Evolutionary conservation across 495 filamentous ascomycete genomes (phyloP).

Genomic region (Aspergillus nanangensis): DNA sequence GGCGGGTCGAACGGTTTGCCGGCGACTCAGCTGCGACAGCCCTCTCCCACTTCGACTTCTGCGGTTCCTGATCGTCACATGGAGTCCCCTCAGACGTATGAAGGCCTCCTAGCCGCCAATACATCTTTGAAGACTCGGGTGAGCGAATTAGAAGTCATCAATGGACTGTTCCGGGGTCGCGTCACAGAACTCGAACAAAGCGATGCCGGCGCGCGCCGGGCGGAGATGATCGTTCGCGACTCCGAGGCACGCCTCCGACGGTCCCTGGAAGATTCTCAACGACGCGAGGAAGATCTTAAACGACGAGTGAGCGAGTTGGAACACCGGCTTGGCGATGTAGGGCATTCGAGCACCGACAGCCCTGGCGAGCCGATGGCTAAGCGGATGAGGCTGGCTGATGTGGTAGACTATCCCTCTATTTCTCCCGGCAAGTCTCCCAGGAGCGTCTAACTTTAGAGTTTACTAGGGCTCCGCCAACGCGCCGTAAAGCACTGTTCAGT

Average conservation of each 20-base stretch:
- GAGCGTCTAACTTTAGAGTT: constrained; percentile 21
- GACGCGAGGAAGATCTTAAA: constrained; percentile 79
- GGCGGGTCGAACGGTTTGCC: constrained; percentile 54
- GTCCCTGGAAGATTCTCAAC: constrained; percentile 69
- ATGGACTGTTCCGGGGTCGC: constrained; percentile 85
- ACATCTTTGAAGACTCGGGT: constrained; percentile 84
- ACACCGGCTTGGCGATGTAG: constrained; percentile 46
- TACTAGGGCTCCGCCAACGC: too few species aligned
- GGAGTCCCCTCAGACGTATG: constrained; percentile 75
- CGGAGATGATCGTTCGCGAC: constrained; percentile 52
- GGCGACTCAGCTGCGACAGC: constrained; percentile 50
- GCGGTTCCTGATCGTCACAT: constrained; percentile 71
- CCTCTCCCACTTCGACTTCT: constrained; percentile 64
- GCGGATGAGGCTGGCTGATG: constrained; percentile 38
- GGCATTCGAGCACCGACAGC: constrained; percentile 18
- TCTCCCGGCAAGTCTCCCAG: constrained; percentile 35
- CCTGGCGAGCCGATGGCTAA: constrained; percentile 43
- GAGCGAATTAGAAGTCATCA: constrained; percentile 91
- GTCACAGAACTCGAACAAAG: constrained; percentile 82
- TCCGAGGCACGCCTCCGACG: constrained; percentile 59
- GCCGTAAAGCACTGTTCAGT: too few species aligned
- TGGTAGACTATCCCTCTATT: constrained; percentile 38
- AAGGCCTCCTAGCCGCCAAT: constrained; percentile 71
- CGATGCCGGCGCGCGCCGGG: constrained; percentile 60
- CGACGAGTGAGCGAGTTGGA: constrained; percentile 77